Conservation (phyloP, 1,284 basidiomycete genomes). For the Cutaneotrichosporon sp. region DNA sequence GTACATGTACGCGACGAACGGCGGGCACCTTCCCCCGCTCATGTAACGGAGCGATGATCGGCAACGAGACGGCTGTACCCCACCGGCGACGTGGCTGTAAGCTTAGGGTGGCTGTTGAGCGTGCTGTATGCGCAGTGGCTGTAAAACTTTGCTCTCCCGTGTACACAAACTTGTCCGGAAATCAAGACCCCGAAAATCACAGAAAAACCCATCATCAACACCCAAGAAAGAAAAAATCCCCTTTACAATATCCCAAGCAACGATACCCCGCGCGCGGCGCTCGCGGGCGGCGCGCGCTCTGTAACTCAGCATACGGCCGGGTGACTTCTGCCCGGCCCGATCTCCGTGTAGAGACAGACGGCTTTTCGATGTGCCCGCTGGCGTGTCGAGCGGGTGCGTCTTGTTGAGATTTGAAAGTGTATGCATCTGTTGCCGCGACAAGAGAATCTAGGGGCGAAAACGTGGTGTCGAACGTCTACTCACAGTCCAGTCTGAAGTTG, state of each 20-base stretch:
- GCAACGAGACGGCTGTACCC: slow-evolving; percentile 3
- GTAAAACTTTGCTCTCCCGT: slow-evolving; percentile 16
- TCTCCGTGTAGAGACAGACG: slow-evolving; percentile 22
- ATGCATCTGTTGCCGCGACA: slow-evolving; percentile 22
- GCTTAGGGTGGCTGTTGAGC: no score
- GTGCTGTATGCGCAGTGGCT: slow-evolving; percentile 9
- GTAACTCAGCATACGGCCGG: slow-evolving; percentile 22
- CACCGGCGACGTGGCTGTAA: slow-evolving; percentile 2
- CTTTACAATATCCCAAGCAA: slow-evolving; percentile 2
- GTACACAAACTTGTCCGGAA: slow-evolving; percentile 21
- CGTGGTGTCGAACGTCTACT: no score
- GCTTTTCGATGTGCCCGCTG: slow-evolving; percentile 22
- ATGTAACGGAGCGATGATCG: slow-evolving; percentile 14
- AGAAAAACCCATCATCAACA: background rate
- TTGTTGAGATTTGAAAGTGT: slow-evolving; percentile 27
- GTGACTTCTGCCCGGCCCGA: slow-evolving; percentile 4
- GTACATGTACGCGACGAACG: slow-evolving; percentile 26
- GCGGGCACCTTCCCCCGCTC: slow-evolving; percentile 18
- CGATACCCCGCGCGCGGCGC: slow-evolving; percentile 13
- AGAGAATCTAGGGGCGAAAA: no score
- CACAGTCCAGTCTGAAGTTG: no score
- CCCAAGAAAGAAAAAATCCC: slow-evolving; percentile 1
- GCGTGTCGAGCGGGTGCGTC: slow-evolving; percentile 21
- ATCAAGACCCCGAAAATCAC: background rate
- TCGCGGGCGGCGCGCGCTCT: slow-evolving; percentile 5